Evolutionary conservation across 768 basidiomycete species (phyloP), one percentile per base, ranked within the genome.

Genomic region (Leccinellum luteum): DNA sequence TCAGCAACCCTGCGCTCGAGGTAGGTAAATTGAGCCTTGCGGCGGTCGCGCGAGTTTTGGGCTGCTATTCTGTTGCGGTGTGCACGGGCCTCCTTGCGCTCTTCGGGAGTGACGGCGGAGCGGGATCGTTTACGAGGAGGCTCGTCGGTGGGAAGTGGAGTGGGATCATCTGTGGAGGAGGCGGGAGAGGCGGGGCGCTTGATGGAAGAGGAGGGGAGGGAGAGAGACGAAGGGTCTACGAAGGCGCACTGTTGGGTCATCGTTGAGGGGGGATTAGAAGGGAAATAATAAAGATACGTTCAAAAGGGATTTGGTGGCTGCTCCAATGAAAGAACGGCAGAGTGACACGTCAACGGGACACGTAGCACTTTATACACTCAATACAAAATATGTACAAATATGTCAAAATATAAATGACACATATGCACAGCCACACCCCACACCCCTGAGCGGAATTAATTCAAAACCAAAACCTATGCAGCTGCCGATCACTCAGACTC

Each of bases 41-140:
- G 83, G 64, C 90, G 83, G 76, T 96, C 94, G 47, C 94, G 86
- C 12, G 90, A 92, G 76, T 94, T 90, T 78, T 96, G 94, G 6
- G 93, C 93, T 2, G 94, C 94, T 71, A 95, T 92, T 51, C 93
- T 84, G 74, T 96, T 96, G 56, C 94, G 86, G 75, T 94, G 91
- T 15, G 90, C 92, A 62, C 94, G 81, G 49, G 90, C 91, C 70
- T 93, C 92, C 65, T 85, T 90, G 73, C 90, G 89, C 66, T 92
- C 90, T 60, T 92, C 91, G 0, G 87, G 76, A 6, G 83, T 77
- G 25, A 79, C 48, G 10, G 81, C 81, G 8, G 86, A 79, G 65
- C 91, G 86, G 32, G 83, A 71, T 28, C 91, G 89, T 69, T 93
- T 93, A 64, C 90, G 86, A 28, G 89, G 81, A 14, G 86, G 83